These are phyloP conservation scores for Psophocarpus tetragonolobus DNA, from an alignment of 306 rosid genomes.

Conservation along the genomic window DNA sequence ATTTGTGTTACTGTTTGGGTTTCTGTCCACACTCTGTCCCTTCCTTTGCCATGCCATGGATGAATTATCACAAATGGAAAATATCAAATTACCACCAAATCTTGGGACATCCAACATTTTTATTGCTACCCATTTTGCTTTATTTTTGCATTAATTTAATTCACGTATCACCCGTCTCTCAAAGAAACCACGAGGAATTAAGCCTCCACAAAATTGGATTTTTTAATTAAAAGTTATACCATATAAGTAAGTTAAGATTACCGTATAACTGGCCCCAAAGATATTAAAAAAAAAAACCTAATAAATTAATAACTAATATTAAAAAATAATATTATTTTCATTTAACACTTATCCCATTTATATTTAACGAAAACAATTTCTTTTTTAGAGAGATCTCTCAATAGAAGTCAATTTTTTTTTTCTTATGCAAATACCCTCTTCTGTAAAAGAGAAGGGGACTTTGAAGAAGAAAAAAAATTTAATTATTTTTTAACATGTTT, in stretches of 20 bases:
- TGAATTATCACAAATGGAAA: not conserved
- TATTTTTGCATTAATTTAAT: not conserved
- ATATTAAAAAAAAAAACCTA: no score
- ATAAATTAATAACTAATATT: no score
- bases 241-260: not conserved
- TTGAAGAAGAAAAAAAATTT: no score
- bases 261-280: no score
- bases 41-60: not conserved
- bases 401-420: no score
- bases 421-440: no score
- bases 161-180: not conserved
- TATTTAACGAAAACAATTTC: no score
- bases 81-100: not conserved
- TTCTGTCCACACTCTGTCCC: not conserved
- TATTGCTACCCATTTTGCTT: not conserved
- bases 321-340: no score
- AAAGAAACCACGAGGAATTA: not conserved
- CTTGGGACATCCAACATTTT: not conserved
- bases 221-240: constrained; percentile 5
- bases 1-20: constrained; percentile 25
- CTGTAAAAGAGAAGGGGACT: no score
- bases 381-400: no score
- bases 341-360: no score
- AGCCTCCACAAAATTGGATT: not conserved
- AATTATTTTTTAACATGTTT: no score